These are phyloP conservation scores for Penicillium argentinense DNA, from an alignment of 495 filamentous ascomycete species.

Conservation along the genomic window DNA sequence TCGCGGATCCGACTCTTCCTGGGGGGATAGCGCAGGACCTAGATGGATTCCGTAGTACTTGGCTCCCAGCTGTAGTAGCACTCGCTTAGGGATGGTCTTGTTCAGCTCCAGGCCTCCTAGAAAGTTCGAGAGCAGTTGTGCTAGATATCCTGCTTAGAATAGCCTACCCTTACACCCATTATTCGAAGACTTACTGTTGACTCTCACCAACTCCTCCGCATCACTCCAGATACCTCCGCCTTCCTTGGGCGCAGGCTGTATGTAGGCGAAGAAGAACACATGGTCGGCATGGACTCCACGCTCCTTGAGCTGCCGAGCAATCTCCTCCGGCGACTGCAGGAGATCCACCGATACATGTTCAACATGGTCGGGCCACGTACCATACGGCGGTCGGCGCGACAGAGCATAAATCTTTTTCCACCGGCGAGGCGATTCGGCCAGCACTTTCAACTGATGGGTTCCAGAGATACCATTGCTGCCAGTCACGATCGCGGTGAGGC, in stretches of 20 bases:
- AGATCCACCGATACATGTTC: slow-evolving; percentile 52
- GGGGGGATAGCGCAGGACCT: slow-evolving; percentile 42
- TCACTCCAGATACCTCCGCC: slow-evolving; percentile 44
- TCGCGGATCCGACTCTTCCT: slow-evolving; percentile 46
- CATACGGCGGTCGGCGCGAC: slow-evolving; percentile 40
- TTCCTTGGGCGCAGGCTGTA: slow-evolving; percentile 43
- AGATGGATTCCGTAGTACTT: slow-evolving; percentile 55
- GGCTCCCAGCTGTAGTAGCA: slow-evolving; percentile 52
- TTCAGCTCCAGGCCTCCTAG: slow-evolving; percentile 39
- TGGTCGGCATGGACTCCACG: slow-evolving; percentile 41
- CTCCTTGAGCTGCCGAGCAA: slow-evolving; percentile 36
- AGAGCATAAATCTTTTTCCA: slow-evolving; percentile 54
- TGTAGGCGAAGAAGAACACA: slow-evolving; percentile 57
- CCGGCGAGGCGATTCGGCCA: slow-evolving; percentile 41
- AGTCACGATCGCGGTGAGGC: slow-evolving; percentile 52
- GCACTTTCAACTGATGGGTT: slow-evolving; percentile 45
- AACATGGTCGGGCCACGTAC: slow-evolving; percentile 29
- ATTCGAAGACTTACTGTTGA: slow-evolving; percentile 39
- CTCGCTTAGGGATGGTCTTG: slow-evolving; percentile 41
- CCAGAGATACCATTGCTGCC: slow-evolving; percentile 55
- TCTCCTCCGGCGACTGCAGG: slow-evolving; percentile 36
- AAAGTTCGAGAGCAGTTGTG: slow-evolving; percentile 47
- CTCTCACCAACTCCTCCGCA: slow-evolving; percentile 40
- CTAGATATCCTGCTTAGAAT: slow-evolving; percentile 5
- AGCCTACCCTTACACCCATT: neutral